Base-by-base conservation (phyloP, 2,329 filamentous ascomycete genomes). In the Aureobasidium melanogenum region DNA sequence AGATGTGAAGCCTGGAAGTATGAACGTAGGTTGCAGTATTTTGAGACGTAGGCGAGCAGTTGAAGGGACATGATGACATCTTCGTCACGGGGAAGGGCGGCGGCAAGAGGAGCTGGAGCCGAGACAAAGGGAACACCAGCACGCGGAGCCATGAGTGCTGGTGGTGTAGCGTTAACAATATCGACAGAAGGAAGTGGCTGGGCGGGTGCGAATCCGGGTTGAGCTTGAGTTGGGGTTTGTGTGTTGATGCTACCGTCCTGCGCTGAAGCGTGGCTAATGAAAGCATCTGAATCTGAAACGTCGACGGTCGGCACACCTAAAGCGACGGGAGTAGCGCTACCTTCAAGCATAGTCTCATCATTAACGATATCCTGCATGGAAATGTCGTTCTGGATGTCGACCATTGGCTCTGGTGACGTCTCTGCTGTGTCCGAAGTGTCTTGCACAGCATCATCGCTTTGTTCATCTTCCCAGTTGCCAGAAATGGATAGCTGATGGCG, bases 41-140 rank as follows among this genome's bases (percentile, higher is more conserved):
- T 99, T 26, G 92, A 97, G 61, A 99, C 93, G 72, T 99, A 99
- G 17, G 94, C 94, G 48, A 99, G 83, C 22, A 99, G 84, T 75
- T 99, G 94, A 39, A 99, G 82, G 6, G 94, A 97, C 93, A 99
- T 97, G 65, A 99, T 80, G 2, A 99, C 94, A 69, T 99, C 94
- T 74, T 99, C 94, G 69, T 99, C 94, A 55, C 94, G 86, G 10
- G 94, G 94, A 88, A 97, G 96, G 12, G 91, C 88, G 30, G 92
- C 89, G 34, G 96, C 79, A 68, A 95, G 87, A 67, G 88, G 86
- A 17, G 88, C 83, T 6, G 67, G 66, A 17, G 67, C 64, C 12
- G 69, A 28, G 43, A 59, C 44, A 36, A 59, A 48, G 34, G 56
- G 44, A 5, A 34, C 38, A 41, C 56, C 34, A 39, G 56, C n/a